Evolutionary conservation across 2,329 filamentous ascomycete genomes (phyloP).

Genomic region (Neocatenulostroma microsporum): DNA sequence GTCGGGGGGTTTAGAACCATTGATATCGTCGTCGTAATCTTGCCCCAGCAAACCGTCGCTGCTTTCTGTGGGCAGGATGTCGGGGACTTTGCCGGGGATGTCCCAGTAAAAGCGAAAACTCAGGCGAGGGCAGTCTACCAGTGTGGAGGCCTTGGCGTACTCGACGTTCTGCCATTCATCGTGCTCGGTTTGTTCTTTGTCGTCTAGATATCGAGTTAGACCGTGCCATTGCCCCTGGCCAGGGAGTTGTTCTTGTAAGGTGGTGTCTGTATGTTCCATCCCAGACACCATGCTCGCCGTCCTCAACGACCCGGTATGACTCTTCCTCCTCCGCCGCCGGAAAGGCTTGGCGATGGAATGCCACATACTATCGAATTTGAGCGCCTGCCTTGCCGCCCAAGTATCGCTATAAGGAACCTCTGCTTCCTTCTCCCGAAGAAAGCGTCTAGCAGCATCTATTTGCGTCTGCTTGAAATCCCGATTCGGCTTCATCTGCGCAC

Average conservation of each 20-base stretch:
- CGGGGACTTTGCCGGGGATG: constrained; percentile 61
- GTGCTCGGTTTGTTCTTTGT: constrained; percentile 69
- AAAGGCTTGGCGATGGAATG: no score
- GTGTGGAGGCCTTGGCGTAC: constrained; percentile 76
- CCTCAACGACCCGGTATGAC: constrained; percentile 19
- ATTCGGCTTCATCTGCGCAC: constrained; percentile 88
- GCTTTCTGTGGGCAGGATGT: constrained; percentile 13
- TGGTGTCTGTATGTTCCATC: constrained; percentile 5
- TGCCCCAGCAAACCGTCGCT: constrained; percentile 21
- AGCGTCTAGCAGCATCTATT: constrained; percentile 41
- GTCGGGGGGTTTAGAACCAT: constrained; percentile 70
- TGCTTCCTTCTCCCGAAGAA: constrained; percentile 36
- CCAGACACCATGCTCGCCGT: constrained; percentile 21
- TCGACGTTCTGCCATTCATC: constrained; percentile 79
- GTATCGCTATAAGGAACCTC: no score
- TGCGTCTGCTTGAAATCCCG: constrained; percentile 73
- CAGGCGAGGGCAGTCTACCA: constrained; percentile 72
- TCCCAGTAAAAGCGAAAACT: constrained; percentile 85
- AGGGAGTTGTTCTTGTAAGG: constrained; percentile 42
- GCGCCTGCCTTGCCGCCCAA: no score
- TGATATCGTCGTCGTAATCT: constrained; percentile 53
- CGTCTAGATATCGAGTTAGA: constrained; percentile 79
- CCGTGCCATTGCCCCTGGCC: constrained; percentile 73
- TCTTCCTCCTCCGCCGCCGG: constrained; percentile 11
- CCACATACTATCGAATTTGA: not conserved